Evolutionary conservation across 495 filamentous ascomycete species (phyloP), one percentile per base, ranked within the genome.

Genomic region (Aspergillus bertholletiae): DNA sequence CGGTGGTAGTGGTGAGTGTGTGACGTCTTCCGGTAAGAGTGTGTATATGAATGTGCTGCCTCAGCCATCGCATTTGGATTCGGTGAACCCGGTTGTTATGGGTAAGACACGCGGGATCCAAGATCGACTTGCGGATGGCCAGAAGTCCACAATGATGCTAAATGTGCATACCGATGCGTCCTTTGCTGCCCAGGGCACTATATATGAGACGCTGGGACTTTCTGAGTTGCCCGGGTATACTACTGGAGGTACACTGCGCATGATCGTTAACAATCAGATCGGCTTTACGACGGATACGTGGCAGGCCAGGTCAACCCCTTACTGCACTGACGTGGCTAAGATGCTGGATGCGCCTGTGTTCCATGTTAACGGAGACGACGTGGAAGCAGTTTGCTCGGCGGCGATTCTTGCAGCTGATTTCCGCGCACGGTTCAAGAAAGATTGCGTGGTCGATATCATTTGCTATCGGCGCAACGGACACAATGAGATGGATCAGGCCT

Each of bases 281-380:
- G 94, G 94, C 69, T 98, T 98, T 80, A 98, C 94, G 50, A 98
- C 94, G n/a, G 94, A 98, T 70, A 95, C 94, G 59, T 91, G 94
- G 53, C 97, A 93, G 70, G 83, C 94, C 61, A 91, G 94, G 60
- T 98, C 94, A 20, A 98, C 94, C 45, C 89, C 94, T 51, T 98
- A 98, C 81, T 98, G 94, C 76, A 96, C 94, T n/a, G 94, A 98
- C 72, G 96, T 98, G 66, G 95, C 94, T 66, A 98, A 97, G 80
- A 87, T 92, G 22, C 96, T 97, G 60, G 95, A 98, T 59, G 95
- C 94, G 12, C 94, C 94, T 30, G 89, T 98, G 30, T 98, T 98
- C 84, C 94, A 98, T 79, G 94, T 98, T 58, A 98, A 98, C 69
- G 94, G 88, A 52, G 94, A 98, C 59, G 94, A 98, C 73, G 94